Evolutionary conservation across 805 yeast genomes (phyloP).

Genomic region (Candida succiphila): DNA sequence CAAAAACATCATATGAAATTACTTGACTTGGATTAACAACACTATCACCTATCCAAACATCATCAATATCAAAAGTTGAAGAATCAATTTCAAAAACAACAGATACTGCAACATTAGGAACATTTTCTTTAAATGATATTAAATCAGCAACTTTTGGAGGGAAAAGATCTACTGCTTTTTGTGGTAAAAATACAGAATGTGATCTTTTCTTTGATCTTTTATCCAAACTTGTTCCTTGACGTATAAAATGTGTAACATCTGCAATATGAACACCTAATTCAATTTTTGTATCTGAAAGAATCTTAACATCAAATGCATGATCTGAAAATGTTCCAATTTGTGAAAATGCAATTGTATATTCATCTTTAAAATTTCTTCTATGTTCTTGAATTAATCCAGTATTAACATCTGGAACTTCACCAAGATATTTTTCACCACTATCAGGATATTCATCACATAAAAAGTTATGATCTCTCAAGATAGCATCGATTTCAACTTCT

Average conservation of each 20-base stretch:
- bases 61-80: slow-evolving; percentile 57
- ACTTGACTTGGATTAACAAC: slow-evolving; percentile 52
- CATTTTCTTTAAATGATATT: slow-evolving; percentile 52
- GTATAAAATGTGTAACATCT: slow-evolving; percentile 67
- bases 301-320: slow-evolving; percentile 74
- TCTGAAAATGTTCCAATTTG: slow-evolving; percentile 54
- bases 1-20: slow-evolving; percentile 46
- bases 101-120: slow-evolving; percentile 57
- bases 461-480: slow-evolving; percentile 79
- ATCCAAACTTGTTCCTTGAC: slow-evolving; percentile 69
- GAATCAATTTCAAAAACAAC: slow-evolving; percentile 77
- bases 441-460: slow-evolving; percentile 73
- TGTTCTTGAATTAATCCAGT: slow-evolving; percentile 22
- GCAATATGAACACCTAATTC: slow-evolving; percentile 82
- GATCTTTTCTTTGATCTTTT: slow-evolving; percentile 87
- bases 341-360: slow-evolving; percentile 55
- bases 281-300: slow-evolving; percentile 46
- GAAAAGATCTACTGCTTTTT: slow-evolving; percentile 54
- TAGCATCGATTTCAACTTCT: slow-evolving; percentile 75
- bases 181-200: slow-evolving; percentile 81
- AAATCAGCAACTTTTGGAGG: slow-evolving; percentile 56
- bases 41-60: slow-evolving; percentile 70
- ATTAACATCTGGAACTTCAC: slow-evolving; percentile 29
- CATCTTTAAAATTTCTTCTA: slow-evolving; percentile 47
- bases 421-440: slow-evolving; percentile 16